Percentiles rank a stretch among this genome's conserved stretches.
Evolutionary conservation across 768 basidiomycete genomes (phyloP).

Genomic region (Hypholoma fasciculare): DNA sequence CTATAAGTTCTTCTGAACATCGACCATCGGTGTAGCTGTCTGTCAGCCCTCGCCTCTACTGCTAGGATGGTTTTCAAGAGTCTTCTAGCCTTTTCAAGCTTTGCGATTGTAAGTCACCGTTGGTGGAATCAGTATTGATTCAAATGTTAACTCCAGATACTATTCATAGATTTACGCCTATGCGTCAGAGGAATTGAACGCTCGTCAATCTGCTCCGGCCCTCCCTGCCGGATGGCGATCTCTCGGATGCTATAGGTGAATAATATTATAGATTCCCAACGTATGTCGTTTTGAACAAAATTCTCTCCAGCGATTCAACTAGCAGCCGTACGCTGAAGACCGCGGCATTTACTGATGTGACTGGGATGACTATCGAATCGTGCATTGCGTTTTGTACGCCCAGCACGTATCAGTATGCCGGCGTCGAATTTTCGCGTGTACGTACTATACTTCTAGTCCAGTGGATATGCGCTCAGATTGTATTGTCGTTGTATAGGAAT

Average conservation of each 20-base stretch:
- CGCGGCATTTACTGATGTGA: conserved; percentile 37
- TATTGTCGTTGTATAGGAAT: conserved; percentile 13
- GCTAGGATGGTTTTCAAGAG: neutral
- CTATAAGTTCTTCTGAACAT: neutral
- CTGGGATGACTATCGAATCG: conserved; percentile 59
- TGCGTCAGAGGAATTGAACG: neutral
- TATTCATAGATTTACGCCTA: neutral
- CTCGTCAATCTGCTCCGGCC: neutral
- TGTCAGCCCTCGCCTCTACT: neutral
- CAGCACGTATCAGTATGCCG: conserved; percentile 57
- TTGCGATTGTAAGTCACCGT: neutral
- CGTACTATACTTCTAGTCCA: neutral
- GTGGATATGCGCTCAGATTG: neutral
- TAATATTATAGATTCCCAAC: neutral
- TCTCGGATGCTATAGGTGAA: conserved; percentile 10
- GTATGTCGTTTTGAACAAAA: neutral
- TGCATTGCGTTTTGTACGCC: conserved; percentile 46
- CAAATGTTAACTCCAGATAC: too few species aligned
- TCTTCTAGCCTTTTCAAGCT: neutral
- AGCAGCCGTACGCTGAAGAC: conserved; percentile 56
- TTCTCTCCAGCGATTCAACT: conserved; percentile 46
- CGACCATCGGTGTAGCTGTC: neutral
- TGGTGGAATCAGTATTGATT: neutral
- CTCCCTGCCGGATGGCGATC: conserved; percentile 11
- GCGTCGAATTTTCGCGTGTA: conserved; percentile 34